Percentiles rank a stretch among this genome's conserved stretches.
Evolutionary conservation across 306 rosid species (phyloP).

Genomic region (Trifolium dubium): DNA sequence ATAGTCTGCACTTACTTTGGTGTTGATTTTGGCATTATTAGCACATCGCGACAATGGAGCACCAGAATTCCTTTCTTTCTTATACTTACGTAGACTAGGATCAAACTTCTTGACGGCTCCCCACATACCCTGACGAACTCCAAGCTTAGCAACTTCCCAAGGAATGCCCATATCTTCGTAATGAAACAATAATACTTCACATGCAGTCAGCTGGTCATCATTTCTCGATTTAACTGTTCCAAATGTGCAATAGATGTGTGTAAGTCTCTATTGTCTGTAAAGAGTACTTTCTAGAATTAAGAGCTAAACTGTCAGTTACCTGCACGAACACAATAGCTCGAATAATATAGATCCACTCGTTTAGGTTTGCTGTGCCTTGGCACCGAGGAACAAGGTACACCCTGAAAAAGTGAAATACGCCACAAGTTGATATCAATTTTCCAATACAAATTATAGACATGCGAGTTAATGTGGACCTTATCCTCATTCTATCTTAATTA

Average conservation of each 20-base stretch:
- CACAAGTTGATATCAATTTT: slow-evolving; percentile 12
- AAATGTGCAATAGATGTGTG: slow-evolving; percentile 32
- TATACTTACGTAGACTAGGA: slow-evolving; percentile 72
- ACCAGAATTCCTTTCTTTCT: slow-evolving; percentile 65
- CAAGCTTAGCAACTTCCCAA: slow-evolving; percentile 96
- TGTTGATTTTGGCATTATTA: slow-evolving; percentile 71
- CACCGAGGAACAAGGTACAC: slow-evolving; percentile 59
- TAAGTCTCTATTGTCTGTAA: slow-evolving; percentile 32
- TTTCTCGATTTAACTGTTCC: slow-evolving; percentile 80
- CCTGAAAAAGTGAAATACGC: slow-evolving; percentile 46
- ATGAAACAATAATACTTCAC: slow-evolving; percentile 87
- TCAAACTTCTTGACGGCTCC: slow-evolving; percentile 95
- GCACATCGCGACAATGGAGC: slow-evolving; percentile 67
- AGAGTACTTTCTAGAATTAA: slow-evolving; percentile 30
- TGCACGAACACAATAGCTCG: slow-evolving; percentile 69
- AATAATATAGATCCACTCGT: slow-evolving; percentile 62
- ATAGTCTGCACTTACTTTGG: slow-evolving; percentile 67
- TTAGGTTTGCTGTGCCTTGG: slow-evolving; percentile 58
- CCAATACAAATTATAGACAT: neutral
- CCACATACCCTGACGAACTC: slow-evolving; percentile 98
- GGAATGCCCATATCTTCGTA: slow-evolving; percentile 99
- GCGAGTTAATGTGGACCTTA: too few species aligned
- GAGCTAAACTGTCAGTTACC: slow-evolving; percentile 43
- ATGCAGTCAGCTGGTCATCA: slow-evolving; percentile 72
- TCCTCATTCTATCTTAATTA: too few species aligned